These are phyloP conservation scores for Pholiota conissans DNA, from an alignment of 768 basidiomycete genomes.

Conservation along the genomic window DNA sequence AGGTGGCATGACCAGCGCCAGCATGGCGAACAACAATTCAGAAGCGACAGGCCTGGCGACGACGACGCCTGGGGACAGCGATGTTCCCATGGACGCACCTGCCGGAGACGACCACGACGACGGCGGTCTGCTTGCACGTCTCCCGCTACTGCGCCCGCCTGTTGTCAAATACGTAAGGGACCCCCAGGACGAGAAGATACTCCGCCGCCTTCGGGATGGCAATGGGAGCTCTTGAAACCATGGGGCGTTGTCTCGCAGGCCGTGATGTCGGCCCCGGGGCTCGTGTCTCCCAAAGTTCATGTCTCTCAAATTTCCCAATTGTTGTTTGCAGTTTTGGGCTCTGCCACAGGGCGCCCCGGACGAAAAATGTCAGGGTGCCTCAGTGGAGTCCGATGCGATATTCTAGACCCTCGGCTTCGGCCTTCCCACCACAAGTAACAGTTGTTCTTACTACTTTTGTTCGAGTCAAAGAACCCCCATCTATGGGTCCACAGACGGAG, in stretches of 20 bases:
- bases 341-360: background rate
- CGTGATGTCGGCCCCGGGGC: background rate
- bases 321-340: background rate
- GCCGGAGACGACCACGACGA: background rate
- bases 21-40: background rate
- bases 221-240: background rate
- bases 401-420: background rate
- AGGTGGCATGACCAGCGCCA: background rate
- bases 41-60: background rate
- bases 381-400: background rate
- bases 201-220: conserved; percentile 5
- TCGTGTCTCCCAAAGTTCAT: no score
- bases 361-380: background rate
- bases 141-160: conserved; percentile 1
- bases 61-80: background rate
- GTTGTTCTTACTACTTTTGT: background rate
- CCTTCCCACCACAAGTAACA: background rate
- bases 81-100: conserved; percentile 1
- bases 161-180: conserved; percentile 7
- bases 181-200: conserved; percentile 7
- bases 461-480: background rate
- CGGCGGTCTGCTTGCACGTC: background rate
- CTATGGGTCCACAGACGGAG: background rate
- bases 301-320: no score
- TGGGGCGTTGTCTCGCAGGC: background rate